These are phyloP conservation scores for Striga hermonthica DNA, from an alignment of 305 asterid species.

Conservation along the genomic window DNA sequence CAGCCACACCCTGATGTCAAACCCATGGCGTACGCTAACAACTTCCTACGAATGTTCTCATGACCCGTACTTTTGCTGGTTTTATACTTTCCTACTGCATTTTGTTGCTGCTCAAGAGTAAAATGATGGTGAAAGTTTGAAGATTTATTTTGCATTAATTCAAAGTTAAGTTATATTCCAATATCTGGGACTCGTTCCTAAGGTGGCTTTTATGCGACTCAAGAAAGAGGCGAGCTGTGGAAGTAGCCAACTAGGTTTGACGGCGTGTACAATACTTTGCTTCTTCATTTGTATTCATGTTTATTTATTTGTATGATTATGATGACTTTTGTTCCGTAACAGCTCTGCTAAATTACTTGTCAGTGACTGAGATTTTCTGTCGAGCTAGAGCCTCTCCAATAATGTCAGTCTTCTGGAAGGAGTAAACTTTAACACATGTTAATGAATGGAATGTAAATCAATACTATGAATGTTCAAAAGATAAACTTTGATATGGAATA, in stretches of 20 bases:
- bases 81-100: constrained; percentile 23
- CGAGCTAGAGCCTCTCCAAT: too few species aligned
- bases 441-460: too few species aligned
- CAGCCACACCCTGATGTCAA: constrained; percentile 98
- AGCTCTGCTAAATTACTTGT: too few species aligned
- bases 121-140: constrained; percentile 34
- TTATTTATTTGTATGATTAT: constrained; percentile 32
- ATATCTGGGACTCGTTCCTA: constrained; percentile 11
- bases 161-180: constrained; percentile 31
- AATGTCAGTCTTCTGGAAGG: too few species aligned
- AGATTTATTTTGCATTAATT: constrained; percentile 33
- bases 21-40: constrained; percentile 98
- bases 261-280: constrained; percentile 25
- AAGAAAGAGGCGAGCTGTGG: constrained; percentile 27
- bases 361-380: too few species aligned
- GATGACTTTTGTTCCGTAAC: constrained; percentile 21
- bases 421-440: too few species aligned
- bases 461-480: too few species aligned
- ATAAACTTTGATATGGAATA: too few species aligned
- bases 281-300: constrained; percentile 36
- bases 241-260: constrained; percentile 30
- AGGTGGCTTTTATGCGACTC: constrained; percentile 29
- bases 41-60: constrained; percentile 86
- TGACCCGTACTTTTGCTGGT: constrained; percentile 34
- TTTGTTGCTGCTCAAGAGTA: constrained; percentile 34